Base-by-base conservation (phyloP, 305 asterid genomes). In the Galium porrigens region DNA sequence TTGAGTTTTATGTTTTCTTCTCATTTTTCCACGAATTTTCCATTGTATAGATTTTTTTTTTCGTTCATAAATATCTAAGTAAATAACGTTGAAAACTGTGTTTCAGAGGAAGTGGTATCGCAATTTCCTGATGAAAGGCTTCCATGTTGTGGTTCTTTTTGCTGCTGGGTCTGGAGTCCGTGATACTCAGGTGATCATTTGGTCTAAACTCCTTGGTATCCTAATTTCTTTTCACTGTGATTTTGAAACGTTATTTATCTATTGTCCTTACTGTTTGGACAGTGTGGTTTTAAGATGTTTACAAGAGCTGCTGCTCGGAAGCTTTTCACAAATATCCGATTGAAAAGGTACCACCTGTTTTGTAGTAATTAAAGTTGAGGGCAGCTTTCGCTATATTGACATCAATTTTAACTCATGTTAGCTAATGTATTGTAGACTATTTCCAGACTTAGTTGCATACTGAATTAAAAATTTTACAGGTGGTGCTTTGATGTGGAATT, bases 221-320 rank as follows among this genome's bases (percentile, higher is more conserved):
- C 5, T 29, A 25, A 3, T 27, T 49, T 51, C 51, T 37, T 39
- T 27, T 37, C n/a, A 22, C 48, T 11, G 3, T 14, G 52, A 20
- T 11, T 15, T 41, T 20, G 8, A 53, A 4, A 5, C 33, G 6
- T 14, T 14, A 34, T 61, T 41, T 42, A 8, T 60, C n/a, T 39
- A 30, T 59, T 68, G 46, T 63, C 33, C 22, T 60, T 57, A 6
- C 60, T 63, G 55, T 69, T 48, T 76, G 76, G 69, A 11, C 90
- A 91, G 98, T 91, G 98, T 77, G 98, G 96, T 61, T 91, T 91
- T 80, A 91, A 91, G 82, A 91, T 91, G 98, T 91, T 91, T 74
- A 89, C 95, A 27, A 83, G 96, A 82, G 86, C 96, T 81, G 98
- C 98, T 70, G 96, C 95, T 33, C 74, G 89, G 77, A 91, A 85